Evolutionary conservation across 1,284 basidiomycete species (phyloP).

Genomic region (Irpex sp.): DNA sequence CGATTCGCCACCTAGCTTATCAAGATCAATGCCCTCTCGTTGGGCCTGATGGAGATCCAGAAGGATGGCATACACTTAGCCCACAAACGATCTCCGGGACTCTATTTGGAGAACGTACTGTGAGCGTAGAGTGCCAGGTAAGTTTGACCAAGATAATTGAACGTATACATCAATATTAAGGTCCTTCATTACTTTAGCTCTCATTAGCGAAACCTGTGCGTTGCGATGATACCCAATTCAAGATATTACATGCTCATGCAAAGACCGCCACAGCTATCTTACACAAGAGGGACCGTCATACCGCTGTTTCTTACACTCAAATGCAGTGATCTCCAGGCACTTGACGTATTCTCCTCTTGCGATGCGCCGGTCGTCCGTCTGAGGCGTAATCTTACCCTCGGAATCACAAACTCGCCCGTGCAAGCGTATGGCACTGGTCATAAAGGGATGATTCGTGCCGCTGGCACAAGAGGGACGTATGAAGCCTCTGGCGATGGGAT

Average conservation of each 20-base stretch:
- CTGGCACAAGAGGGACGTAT: background rate
- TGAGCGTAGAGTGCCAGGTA: constrained; percentile 26
- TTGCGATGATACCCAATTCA: background rate
- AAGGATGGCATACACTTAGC: constrained; percentile 31
- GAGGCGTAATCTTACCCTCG: constrained; percentile 19
- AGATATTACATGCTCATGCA: background rate
- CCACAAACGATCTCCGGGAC: constrained; percentile 38
- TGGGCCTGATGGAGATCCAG: constrained; percentile 44
- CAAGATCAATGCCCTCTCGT: constrained; percentile 36
- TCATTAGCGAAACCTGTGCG: constrained; percentile 24
- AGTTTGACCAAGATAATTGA: background rate
- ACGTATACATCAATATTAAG: background rate
- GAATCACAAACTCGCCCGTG: constrained; percentile 1
- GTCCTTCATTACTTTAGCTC: constrained; percentile 13
- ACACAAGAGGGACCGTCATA: constrained; percentile 24
- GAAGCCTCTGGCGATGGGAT: constrained; percentile 4
- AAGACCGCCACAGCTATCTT: constrained; percentile 17
- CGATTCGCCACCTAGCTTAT: constrained; percentile 44
- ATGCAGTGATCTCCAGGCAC: constrained; percentile 22
- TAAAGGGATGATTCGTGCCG: background rate
- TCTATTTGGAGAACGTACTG: constrained; percentile 31
- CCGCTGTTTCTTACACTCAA: constrained; percentile 20
- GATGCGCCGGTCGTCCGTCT: constrained; percentile 20
- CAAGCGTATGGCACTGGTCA: constrained; percentile 5
- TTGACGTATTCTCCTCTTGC: constrained; percentile 21